Base-by-base conservation (phyloP, 352 stramenopile genomes). In the Nothophytophthora sp. region DNA sequence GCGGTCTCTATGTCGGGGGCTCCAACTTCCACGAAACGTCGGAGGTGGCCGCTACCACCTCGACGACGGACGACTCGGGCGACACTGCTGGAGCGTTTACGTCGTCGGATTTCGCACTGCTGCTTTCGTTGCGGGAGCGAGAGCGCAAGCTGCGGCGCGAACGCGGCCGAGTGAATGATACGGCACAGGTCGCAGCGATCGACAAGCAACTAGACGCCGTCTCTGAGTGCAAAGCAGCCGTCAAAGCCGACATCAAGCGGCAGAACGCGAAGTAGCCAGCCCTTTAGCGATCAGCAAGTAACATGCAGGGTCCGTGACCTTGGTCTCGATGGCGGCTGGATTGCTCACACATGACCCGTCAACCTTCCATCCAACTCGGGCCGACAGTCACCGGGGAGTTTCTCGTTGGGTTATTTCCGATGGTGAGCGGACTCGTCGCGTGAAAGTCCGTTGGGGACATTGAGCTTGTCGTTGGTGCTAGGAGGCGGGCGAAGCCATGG, bases 11-110 rank as follows among this genome's bases (percentile, higher is more conserved):
- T 44, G 71, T 90, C n/a, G 77, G 76, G 6, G 73, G 72, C 4
- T 88, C 78, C 8, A 81, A 68, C 24, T 88, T 86, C 30, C 70
- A 86, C 39, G 76, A 88, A 50, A 88, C 71, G 22, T 84, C 76
- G 1, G 70, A 88, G 27, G 53, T 87, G 27, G 37, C 50, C 15
- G 33, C 50, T 4, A 12, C 18, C 4, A 25, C 24, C 25, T 24
- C 38, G 28, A 11, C 37, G 5, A 44, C 52, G 23, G 58, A 69
- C 20, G 46, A 67, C 4, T 11, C 36, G 19, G 28, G 33, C 5
- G 48, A 78, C 12, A 37, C 29, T 29, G 39, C 39, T n/a, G 42
- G 34, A 2, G 35, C 52, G 39, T 60, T 67, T 13, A 55, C 54
- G 1, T 76, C 75, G 10, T 66, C 70, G 0, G 73, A 80, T 40